Evolutionary conservation across 768 basidiomycete genomes (phyloP).

Genomic region (Macrocybe gigantea): DNA sequence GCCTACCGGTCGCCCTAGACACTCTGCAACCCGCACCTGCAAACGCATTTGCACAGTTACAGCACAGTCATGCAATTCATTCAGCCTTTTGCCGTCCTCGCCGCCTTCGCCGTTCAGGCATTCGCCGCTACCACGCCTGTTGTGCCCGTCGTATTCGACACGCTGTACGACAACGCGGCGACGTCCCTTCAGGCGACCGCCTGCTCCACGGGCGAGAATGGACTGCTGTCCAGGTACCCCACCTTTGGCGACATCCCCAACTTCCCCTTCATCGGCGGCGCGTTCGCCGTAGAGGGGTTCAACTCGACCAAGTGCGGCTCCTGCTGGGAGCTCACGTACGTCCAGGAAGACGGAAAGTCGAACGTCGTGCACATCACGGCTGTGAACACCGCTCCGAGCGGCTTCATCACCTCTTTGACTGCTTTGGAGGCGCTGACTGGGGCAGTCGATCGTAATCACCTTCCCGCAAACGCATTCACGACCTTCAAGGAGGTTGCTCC

Average conservation of each 20-base stretch:
- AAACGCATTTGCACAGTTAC: too few species aligned
- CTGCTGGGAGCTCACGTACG: constrained; percentile 40
- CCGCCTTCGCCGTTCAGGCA: constrained; percentile 1
- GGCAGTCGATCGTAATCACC: too few species aligned
- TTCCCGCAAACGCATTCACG: too few species aligned
- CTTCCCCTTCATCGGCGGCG: constrained; percentile 42
- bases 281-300: constrained; percentile 30
- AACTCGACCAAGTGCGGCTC: constrained; percentile 36
- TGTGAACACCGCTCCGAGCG: constrained; percentile 28
- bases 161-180: constrained; percentile 28
- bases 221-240: constrained; percentile 31
- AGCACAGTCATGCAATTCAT: too few species aligned
- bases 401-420: constrained; percentile 23
- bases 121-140: constrained; percentile 6
- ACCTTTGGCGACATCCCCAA: constrained; percentile 34
- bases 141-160: constrained; percentile 24
- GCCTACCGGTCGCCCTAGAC: too few species aligned
- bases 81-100: not conserved
- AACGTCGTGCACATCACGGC: constrained; percentile 30
- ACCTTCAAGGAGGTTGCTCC: too few species aligned
- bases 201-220: constrained; percentile 40
- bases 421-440: constrained; percentile 1
- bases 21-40: too few species aligned
- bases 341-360: constrained; percentile 12
- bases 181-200: constrained; percentile 28